These are phyloP conservation scores for Globisporangium carolinianum DNA, from an alignment of 352 stramenopile species.

Conservation along the genomic window DNA sequence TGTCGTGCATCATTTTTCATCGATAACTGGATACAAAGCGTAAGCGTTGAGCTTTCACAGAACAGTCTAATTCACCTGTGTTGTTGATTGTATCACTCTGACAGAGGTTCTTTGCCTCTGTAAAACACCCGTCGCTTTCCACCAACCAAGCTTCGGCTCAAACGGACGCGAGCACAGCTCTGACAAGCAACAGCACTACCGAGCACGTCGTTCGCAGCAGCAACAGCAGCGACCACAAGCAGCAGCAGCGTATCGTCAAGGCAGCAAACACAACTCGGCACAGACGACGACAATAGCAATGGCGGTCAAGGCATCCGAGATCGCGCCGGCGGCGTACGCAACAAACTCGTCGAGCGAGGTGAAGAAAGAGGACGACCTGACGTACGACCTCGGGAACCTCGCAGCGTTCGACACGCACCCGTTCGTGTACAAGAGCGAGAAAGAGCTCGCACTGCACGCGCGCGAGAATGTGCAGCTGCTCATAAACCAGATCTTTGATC, in stretches of 20 bases:
- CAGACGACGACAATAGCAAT: constrained; percentile 16
- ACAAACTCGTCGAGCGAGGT: constrained; percentile 53
- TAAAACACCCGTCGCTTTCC: background rate
- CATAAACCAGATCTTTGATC: constrained; percentile 88
- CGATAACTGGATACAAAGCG: too few relatives aligned
- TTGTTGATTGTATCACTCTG: too few relatives aligned
- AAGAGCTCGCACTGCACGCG: constrained; percentile 87
- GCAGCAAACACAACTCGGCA: constrained; percentile 4
- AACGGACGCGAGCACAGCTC: background rate
- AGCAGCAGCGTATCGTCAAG: background rate
- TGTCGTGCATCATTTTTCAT: too few relatives aligned
- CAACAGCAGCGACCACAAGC: background rate
- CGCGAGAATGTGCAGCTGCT: constrained; percentile 92
- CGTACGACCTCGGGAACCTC: constrained; percentile 88
- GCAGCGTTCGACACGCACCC: constrained; percentile 86
- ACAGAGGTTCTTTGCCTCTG: background rate
- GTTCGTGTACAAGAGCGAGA: constrained; percentile 76
- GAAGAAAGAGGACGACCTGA: constrained; percentile 77
- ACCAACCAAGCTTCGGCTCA: background rate
- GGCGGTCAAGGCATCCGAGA: constrained; percentile 78
- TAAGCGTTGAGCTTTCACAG: too few relatives aligned
- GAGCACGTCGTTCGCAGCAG: background rate
- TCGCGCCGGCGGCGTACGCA: constrained; percentile 70
- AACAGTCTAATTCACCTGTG: too few relatives aligned
- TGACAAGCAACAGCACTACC: background rate